Percentiles rank a stretch among this genome's conserved stretches.
phyloP scores from a whole-genome alignment of 1,284 basidiomycete genomes.

The Tremellales sp. region DNA sequence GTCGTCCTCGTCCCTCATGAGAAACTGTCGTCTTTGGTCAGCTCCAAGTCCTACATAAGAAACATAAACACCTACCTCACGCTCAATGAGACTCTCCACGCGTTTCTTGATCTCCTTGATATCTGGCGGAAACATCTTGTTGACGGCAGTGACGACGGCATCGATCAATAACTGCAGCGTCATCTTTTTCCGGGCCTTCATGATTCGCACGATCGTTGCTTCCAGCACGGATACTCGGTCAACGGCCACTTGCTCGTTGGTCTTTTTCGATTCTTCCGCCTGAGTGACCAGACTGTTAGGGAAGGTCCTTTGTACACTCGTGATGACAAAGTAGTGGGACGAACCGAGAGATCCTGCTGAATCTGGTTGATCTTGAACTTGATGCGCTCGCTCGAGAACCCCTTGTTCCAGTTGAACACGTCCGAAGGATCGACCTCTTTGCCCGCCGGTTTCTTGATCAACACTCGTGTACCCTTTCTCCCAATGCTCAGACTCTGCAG shows the following conservation, averaged over 20 bases:
- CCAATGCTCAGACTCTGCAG: slow-evolving; percentile 90
- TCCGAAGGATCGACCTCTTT: slow-evolving; percentile 76
- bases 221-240: slow-evolving; percentile 84
- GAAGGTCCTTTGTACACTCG: background rate
- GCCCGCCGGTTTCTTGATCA: slow-evolving; percentile 74
- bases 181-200: slow-evolving; percentile 86
- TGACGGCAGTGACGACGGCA: slow-evolving; percentile 61
- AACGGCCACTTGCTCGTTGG: slow-evolving; percentile 76
- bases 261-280: slow-evolving; percentile 81
- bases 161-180: slow-evolving; percentile 67
- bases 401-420: slow-evolving; percentile 74
- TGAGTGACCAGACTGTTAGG: slow-evolving; percentile 35
- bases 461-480: slow-evolving; percentile 69
- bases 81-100: slow-evolving; percentile 74
- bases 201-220: slow-evolving; percentile 89
- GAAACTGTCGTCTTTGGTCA: slow-evolving; percentile 56
- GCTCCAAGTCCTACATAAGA: background rate
- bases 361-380: slow-evolving; percentile 95
- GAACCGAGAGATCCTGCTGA: slow-evolving; percentile 82
- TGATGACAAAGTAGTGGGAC: slow-evolving; percentile 9
- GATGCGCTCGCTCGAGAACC: slow-evolving; percentile 72
- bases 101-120: slow-evolving; percentile 73
- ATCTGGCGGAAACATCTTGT: slow-evolving; percentile 52
- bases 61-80: slow-evolving; percentile 51
- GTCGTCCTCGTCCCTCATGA: slow-evolving; percentile 69